Base-by-base conservation (phyloP, 2,329 filamentous ascomycete genomes). In the Fusarium algeriense region DNA sequence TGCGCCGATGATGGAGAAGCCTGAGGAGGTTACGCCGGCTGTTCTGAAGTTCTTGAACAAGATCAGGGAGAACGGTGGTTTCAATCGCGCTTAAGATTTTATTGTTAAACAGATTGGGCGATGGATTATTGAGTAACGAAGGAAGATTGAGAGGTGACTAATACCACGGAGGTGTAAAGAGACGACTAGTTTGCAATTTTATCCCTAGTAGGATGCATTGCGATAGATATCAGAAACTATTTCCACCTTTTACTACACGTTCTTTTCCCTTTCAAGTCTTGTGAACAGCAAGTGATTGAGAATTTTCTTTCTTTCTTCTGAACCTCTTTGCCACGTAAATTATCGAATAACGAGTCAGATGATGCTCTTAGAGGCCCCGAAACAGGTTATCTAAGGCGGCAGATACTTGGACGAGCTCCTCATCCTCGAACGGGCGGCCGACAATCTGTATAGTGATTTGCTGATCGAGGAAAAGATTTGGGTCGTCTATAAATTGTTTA, bases 1-100 rank as follows among this genome's bases (percentile, higher is more conserved):
- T 23, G 68, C 68, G 5, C 69, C 69, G 1, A 60, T 60, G 20
- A 23, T 71, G 12, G 69, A 71, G 49, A 60, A 26, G 53, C 69
- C 69, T 1, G 58, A 68, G 9, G 53, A 54, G 5, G 68, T 71
- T 1, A 63, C 48, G 0, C 68, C 69, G 0, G 59, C 46, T 10
- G 38, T 70, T 23, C 20, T 60, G n/a, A 45, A n/a, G 14, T 70
- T 70, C 13, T 20, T 70, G n/a, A 52, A 61, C 3, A 50, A 26
- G 7, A 62, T 70, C 15, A 50, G 28, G 0, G 19, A 7, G 2
- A 40, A 14, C 12, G 66, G 55, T 3, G 55, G 37, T 2, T 70
- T 70, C 13, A 44, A 11, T 6, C 12, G 26, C 13, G 20, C 37
- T 28, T 65, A 32, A 23, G 2, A 13, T 23, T 14, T 19, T 13